Evolutionary conservation across 129 eudicot genomes (phyloP).

Genomic region (Flaveria ramosissima): DNA sequence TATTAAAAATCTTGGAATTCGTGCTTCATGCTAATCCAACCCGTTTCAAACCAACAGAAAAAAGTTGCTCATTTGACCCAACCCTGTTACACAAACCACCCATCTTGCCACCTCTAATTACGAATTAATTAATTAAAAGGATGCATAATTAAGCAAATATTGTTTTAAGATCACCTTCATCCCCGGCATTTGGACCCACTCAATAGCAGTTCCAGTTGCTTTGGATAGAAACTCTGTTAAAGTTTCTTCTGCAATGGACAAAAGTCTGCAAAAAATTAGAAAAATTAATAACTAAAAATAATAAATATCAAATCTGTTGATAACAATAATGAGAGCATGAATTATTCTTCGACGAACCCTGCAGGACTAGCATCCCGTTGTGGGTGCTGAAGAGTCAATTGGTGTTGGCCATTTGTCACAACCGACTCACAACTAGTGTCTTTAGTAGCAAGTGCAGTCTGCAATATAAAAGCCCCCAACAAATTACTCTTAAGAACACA

Average conservation of each 20-base stretch:
- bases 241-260: slow-evolving; percentile 84
- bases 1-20: background rate
- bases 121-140: background rate
- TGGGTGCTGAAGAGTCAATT: slow-evolving; percentile 51
- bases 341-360: slow-evolving; percentile 37
- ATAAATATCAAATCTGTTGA: background rate
- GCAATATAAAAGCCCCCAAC: slow-evolving; percentile 12
- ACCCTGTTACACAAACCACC: background rate
- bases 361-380: slow-evolving; percentile 71
- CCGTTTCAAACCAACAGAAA: background rate
- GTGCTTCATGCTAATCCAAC: background rate
- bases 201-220: slow-evolving; percentile 97
- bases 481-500: background rate
- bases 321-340: background rate
- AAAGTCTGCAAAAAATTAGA: slow-evolving; percentile 55
- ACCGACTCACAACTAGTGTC: slow-evolving; percentile 61
- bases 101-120: slow-evolving; percentile 5
- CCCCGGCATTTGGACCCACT: slow-evolving; percentile 99
- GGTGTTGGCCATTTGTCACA: slow-evolving; percentile 57
- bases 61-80: background rate
- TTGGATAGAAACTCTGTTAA: slow-evolving; percentile 89
- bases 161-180: slow-evolving; percentile 64
- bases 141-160: slow-evolving; percentile 2
- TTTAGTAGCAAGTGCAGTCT: slow-evolving; percentile 44
- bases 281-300: background rate